These are phyloP conservation scores for Ambrosia artemisiifolia DNA, from an alignment of 129 eudicot genomes.

Conservation along the genomic window DNA sequence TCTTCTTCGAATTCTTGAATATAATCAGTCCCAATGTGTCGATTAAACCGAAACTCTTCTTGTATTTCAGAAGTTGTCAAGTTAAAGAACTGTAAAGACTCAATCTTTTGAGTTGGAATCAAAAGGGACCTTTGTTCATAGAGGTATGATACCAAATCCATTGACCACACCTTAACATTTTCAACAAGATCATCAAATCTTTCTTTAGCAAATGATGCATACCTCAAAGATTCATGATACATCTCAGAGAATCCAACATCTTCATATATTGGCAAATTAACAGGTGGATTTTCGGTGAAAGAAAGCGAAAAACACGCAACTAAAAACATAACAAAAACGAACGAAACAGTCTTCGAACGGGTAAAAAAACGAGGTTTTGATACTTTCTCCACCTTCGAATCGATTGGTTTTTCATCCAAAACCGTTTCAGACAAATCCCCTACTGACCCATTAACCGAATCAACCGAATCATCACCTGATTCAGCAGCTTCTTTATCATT, in stretches of 20 bases:
- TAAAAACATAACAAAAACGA: conserved; percentile 43
- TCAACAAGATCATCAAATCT: conserved; percentile 33
- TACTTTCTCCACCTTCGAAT: conserved; percentile 10
- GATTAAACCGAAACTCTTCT: conserved; percentile 28
- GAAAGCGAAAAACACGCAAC: conserved; percentile 47
- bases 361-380: conserved; percentile 32
- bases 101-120: conserved; percentile 12
- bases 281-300: conserved; percentile 31
- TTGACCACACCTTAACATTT: conserved; percentile 39
- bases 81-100: conserved; percentile 30
- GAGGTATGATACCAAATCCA: conserved; percentile 32
- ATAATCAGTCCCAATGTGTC: conserved; percentile 23
- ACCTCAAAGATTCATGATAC: conserved; percentile 36
- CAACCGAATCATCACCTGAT: conserved; percentile 24
- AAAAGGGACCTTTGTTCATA: conserved; percentile 28
- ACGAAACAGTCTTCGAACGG: conserved; percentile 34
- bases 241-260: conserved; percentile 33
- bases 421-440: conserved; percentile 27
- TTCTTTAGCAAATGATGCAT: conserved; percentile 39
- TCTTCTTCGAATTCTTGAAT: conserved; percentile 27
- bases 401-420: conserved; percentile 20
- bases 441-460: conserved; percentile 21
- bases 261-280: conserved; percentile 25
- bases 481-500: conserved; percentile 17
- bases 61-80: conserved; percentile 33